Conservation (phyloP, 164 flowering plant species). For the Santalum album region DNA sequence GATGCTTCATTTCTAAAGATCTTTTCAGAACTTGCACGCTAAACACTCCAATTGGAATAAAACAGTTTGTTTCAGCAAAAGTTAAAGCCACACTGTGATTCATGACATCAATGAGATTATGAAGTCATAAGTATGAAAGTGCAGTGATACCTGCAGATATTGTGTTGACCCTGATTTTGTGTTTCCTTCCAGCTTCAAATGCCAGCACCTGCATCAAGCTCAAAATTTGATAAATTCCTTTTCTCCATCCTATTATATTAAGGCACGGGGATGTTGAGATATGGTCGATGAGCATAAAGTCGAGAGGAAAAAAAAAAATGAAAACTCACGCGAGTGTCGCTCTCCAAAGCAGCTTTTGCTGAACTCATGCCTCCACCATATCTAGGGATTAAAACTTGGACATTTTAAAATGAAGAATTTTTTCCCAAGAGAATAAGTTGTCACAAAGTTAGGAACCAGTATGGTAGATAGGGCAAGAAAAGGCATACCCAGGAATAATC, state of each 20-base stretch:
- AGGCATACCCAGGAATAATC: slow-evolving; percentile 83
- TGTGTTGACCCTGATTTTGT: slow-evolving; percentile 75
- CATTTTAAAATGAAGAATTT: neutral
- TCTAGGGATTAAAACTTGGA: slow-evolving; percentile 22
- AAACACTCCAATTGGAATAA: too few relatives aligned
- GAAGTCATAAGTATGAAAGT: too few relatives aligned
- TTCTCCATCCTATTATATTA: too few relatives aligned
- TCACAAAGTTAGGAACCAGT: too few relatives aligned
- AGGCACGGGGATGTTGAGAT: neutral
- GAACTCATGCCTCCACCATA: slow-evolving; percentile 99
- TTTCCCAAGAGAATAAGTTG: neutral
- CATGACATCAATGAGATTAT: too few relatives aligned
- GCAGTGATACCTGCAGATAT: slow-evolving; percentile 91
- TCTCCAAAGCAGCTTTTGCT: slow-evolving; percentile 96
- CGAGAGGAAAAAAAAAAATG: neutral
- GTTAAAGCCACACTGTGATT: too few relatives aligned
- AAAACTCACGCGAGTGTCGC: slow-evolving; percentile 72
- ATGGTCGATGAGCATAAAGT: neutral
- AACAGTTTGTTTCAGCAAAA: too few relatives aligned
- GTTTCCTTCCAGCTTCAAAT: slow-evolving; percentile 93
- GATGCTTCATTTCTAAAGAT: too few relatives aligned
- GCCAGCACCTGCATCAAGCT: slow-evolving; percentile 65
- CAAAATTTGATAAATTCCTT: too few relatives aligned
- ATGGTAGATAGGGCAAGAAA: neutral
- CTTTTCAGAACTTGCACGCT: too few relatives aligned